phyloP scores from a whole-genome alignment of 2,329 filamentous ascomycete genomes.

The Colletotrichum eleusines region DNA sequence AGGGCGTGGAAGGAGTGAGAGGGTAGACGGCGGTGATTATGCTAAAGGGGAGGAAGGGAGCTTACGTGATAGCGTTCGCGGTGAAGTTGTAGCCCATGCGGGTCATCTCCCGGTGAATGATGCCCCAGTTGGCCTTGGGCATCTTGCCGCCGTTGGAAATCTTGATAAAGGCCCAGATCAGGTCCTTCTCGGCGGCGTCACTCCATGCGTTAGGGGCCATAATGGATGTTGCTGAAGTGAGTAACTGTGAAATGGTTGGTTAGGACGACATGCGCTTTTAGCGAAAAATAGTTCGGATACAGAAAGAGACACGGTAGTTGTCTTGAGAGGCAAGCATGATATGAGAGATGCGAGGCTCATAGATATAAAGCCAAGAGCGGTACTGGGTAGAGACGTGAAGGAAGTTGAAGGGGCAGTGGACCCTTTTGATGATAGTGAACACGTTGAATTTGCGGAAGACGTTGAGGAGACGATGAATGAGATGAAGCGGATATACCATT shows the following conservation, averaged over 20 bases:
- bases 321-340: too few species aligned
- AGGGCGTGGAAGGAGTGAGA: not conserved
- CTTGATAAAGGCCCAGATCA: constrained; percentile 52
- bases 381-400: too few species aligned
- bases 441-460: not conserved
- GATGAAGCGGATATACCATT: not conserved
- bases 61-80: constrained; percentile 55
- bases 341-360: not conserved
- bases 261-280: not conserved
- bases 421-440: not conserved
- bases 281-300: too few species aligned
- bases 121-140: constrained; percentile 51
- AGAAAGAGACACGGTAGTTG: not conserved
- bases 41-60: constrained; percentile 6
- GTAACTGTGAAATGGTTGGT: not conserved
- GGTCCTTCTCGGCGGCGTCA: constrained; percentile 52
- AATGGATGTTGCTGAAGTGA: not conserved
- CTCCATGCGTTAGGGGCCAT: constrained; percentile 47
- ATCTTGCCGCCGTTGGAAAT: constrained; percentile 45
- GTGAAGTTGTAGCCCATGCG: constrained; percentile 52
- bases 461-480: not conserved
- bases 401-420: too few species aligned
- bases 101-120: constrained; percentile 49
- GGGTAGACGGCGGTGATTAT: not conserved
- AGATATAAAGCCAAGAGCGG: not conserved